Base-by-base conservation (phyloP, 768 basidiomycete species). In the Podaxis mareebaensis region DNA sequence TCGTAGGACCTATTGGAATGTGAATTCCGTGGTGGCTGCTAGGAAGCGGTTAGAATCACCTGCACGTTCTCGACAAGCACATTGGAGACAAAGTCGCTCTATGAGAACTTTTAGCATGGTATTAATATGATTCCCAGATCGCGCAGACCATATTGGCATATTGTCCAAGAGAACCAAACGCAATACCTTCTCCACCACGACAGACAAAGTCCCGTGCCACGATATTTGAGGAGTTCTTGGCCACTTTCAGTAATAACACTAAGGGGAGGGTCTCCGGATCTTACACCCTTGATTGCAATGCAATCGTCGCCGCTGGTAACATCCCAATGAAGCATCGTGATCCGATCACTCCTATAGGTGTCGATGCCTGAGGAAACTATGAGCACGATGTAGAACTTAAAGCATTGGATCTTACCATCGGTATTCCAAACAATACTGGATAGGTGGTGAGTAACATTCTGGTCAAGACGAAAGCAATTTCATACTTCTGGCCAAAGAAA, bases 291-390 rank as follows among this genome's bases (percentile, higher is more conserved):
- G 74, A 87, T 83, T 7, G 84, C 85, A n/a, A 87, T 71, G 62
- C 85, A 87, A 66, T 87, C 85, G 67, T 87, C 86, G 17, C 85
- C 85, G 59, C 80, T 83, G n/a, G 85, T 86, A 17, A 87, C 76
- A 71, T 87, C 85, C 81, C 81, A 87, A 68, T 87, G 84, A 40
- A 80, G 64, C 62, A 88, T 67, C 2, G 78, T 71, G 38, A 87
- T 70, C 4, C 73, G 68, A 64, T 83, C 77, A 62, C 83, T 83
- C 33, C 84, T 77, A 65, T 81, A 87, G 0, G 83, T 86, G 69
- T 85, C 77, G 58, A 85, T 84, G 1, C 84, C 83, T 84, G 49
- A 28, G 20, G 7, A 38, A 49, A 8, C 4, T 12, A 12, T 38
- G 28, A 17, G 40, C 13, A 28, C 40, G 12, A 48, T 51, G 11